Evolutionary conservation across 164 flowering plant genomes (phyloP).

Genomic region (Vitis vinifera): DNA sequence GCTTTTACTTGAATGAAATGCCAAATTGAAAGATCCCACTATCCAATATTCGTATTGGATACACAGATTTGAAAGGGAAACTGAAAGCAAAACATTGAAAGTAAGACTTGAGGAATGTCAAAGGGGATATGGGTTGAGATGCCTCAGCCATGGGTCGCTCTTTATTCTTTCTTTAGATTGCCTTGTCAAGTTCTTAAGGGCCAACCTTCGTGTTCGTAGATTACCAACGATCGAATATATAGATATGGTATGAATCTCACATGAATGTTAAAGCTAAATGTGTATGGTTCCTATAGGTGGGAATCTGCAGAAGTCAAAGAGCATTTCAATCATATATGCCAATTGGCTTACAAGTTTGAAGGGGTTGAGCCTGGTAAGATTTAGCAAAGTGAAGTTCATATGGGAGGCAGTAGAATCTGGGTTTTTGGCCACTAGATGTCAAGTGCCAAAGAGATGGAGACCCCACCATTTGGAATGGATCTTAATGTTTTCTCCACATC

Average conservation of each 20-base stretch:
- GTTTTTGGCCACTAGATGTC: neutral
- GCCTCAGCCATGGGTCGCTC: neutral
- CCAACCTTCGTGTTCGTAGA: neutral
- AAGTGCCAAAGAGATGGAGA: conserved; percentile 18
- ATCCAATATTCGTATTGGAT: too few relatives aligned
- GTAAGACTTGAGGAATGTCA: conserved; percentile 14
- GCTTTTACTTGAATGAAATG: too few relatives aligned
- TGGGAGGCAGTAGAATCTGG: conserved; percentile 6
- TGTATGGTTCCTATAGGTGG: too few relatives aligned
- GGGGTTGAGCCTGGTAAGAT: too few relatives aligned
- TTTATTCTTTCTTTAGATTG: conserved; percentile 1
- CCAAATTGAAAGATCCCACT: too few relatives aligned
- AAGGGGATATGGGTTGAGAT: conserved; percentile 10
- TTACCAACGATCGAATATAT: too few relatives aligned
- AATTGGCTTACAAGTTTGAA: too few relatives aligned
- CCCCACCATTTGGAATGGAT: neutral
- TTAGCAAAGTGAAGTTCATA: too few relatives aligned
- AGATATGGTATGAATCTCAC: too few relatives aligned
- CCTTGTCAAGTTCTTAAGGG: conserved; percentile 14
- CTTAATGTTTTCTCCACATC: neutral
- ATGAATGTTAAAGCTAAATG: too few relatives aligned
- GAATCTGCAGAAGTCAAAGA: too few relatives aligned
- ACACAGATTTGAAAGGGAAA: neutral
- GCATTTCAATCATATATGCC: too few relatives aligned
- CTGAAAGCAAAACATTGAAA: conserved; percentile 1